phyloP scores from a whole-genome alignment of 108 stramenopile species.

The Mediolabrus comicus region DNA sequence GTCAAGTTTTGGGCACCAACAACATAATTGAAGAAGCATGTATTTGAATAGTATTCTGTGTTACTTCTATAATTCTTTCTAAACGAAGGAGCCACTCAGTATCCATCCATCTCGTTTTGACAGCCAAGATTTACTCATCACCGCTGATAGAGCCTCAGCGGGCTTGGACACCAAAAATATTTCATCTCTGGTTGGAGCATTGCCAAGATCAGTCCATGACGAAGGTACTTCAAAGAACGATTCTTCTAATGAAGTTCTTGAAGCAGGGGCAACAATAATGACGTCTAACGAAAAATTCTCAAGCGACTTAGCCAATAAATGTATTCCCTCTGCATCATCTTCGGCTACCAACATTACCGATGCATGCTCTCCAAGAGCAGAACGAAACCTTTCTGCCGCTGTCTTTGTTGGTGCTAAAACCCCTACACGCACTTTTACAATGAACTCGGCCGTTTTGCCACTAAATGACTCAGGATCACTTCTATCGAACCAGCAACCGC shows the following conservation, averaged over 20 bases:
- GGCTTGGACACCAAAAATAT: slow-evolving; percentile 42
- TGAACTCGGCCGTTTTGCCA: slow-evolving; percentile 70
- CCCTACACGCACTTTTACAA: slow-evolving; percentile 68
- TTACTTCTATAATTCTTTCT: not conserved
- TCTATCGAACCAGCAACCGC: slow-evolving; percentile 82
- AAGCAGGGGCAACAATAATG: slow-evolving; percentile 73
- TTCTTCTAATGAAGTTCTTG: slow-evolving; percentile 21
- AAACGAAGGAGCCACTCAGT: slow-evolving; percentile 32
- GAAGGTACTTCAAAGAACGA: slow-evolving; percentile 48
- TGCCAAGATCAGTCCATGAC: slow-evolving; percentile 40
- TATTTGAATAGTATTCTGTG: not conserved
- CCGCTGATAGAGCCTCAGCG: slow-evolving; percentile 9
- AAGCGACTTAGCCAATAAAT: slow-evolving; percentile 31
- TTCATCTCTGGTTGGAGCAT: slow-evolving; percentile 13
- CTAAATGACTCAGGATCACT: slow-evolving; percentile 73
- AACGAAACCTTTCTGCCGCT: slow-evolving; percentile 50
- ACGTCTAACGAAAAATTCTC: slow-evolving; percentile 63
- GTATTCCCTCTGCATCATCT: slow-evolving; percentile 18
- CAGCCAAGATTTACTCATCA: slow-evolving; percentile 63
- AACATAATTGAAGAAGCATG: no score
- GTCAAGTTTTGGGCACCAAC: slow-evolving; percentile 75
- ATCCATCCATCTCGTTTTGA: slow-evolving; percentile 34
- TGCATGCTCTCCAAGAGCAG: slow-evolving; percentile 46
- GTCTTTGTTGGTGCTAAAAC: slow-evolving; percentile 59
- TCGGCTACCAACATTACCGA: slow-evolving; percentile 21